Base-by-base conservation (phyloP, 106 monocot genomes). In the Dendrobium nobile region DNA sequence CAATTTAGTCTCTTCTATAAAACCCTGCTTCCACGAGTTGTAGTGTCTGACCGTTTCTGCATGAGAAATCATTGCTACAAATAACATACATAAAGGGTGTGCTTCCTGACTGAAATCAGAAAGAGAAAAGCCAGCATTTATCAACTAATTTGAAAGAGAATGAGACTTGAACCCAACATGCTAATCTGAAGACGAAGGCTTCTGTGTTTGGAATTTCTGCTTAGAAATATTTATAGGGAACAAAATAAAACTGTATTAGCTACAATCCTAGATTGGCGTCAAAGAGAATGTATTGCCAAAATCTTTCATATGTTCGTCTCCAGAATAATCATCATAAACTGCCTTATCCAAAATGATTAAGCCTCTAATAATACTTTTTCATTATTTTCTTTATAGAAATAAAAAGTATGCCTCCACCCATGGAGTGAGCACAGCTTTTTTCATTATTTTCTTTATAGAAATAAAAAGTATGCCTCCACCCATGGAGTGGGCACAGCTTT, bases 11-110 rank as follows among this genome's bases (percentile, higher is more conserved):
- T 89, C 82, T 74, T 89, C 87, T 73, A 84, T 68, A 82, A 92
- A 92, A 0, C 89, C 92, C 18, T 81, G 77, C 84, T 92, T 89
- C 87, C 89, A 87, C 82, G 87, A 73, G 65, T 82, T 87, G 82
- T 89, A 87, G 51, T 92, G 92, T 31, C 75, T 89, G 40, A 86
- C 42, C 75, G 92, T 89, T 87, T 92, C 92, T 92, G 92, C 84
- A 80, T 9, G 26, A 76, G 24, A 26, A 76, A 27, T 22, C 75
- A 18, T 76, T 26, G 26, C 41, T 55, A 77, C 1, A 76, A 28
- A 73, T 61, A 76, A 77, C 64, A 13, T 24, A 17, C 72, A 16
- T 42, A 13, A 67, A 47, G 76, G 13, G 67, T 40, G 20, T 47
- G 47, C 75, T 45, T 75, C 4, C 11, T 75, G 44, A 44, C 17